A percentile compares a stretch with the other conserved stretches of the same genome.
phyloP scores from a whole-genome alignment of 202 grass and related monocot genomes.

The Alloteropsis angusta region DNA sequence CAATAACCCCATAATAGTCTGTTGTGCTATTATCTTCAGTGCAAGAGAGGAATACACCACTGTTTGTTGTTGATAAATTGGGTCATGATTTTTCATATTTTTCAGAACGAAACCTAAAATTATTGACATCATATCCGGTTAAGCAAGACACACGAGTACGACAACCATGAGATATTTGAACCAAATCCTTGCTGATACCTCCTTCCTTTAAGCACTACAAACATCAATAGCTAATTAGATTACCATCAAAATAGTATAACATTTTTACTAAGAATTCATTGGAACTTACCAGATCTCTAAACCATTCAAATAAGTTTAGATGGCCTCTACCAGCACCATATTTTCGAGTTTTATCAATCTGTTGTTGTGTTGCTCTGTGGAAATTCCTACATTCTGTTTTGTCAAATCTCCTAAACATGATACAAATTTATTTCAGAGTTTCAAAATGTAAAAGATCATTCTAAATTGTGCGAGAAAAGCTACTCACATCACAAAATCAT shows the following conservation, averaged over 20 bases:
- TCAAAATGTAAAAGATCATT: no score
- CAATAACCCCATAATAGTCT: background rate
- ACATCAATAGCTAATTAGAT: no score
- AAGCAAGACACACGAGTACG: background rate
- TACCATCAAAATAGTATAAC: background rate
- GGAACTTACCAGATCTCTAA: background rate
- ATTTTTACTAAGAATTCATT: background rate
- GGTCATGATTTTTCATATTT: background rate
- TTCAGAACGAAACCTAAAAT: background rate
- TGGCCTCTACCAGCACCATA: background rate
- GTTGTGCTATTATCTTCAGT: background rate
- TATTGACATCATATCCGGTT: slow-evolving; percentile 1
- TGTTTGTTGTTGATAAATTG: background rate
- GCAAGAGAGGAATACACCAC: background rate
- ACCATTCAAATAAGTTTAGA: background rate
- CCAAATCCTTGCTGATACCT: background rate
- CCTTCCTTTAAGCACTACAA: background rate
- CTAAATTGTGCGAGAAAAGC: no score
- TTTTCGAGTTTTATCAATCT: background rate
- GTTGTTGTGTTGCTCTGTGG: background rate
- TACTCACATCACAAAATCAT: background rate
- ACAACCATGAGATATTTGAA: background rate
- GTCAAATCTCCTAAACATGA: background rate
- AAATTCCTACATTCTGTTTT: background rate
- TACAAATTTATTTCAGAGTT: no score